A percentile compares a stretch with the other conserved stretches of the same genome.
Conservation (phyloP, 345 rosid genomes). For the Erodium maritimum region DNA sequence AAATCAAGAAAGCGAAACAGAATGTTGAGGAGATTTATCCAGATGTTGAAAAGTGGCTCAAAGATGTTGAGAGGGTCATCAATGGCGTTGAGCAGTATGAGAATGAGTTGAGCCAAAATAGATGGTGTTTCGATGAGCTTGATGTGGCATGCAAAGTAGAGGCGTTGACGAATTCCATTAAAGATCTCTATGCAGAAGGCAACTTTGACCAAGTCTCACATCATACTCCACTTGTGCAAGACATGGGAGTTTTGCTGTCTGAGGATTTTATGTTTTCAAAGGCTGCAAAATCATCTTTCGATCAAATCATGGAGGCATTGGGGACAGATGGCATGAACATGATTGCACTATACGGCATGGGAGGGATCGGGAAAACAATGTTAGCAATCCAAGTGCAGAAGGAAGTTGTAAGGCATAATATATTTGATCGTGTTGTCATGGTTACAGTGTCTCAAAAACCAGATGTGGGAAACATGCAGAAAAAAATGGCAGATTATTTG, state of each 20-base stretch:
- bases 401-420: not conserved
- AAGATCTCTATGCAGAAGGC: too few relatives aligned
- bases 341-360: conserved; percentile 5
- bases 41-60: too few relatives aligned
- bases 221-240: conserved; percentile 1
- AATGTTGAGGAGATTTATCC: too few relatives aligned
- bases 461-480: not conserved
- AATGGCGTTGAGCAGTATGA: too few relatives aligned
- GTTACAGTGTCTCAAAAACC: not conserved
- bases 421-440: not conserved
- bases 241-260: not conserved
- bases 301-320: not conserved
- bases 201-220: not conserved
- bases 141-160: too few relatives aligned
- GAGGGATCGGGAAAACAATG: conserved; percentile 4
- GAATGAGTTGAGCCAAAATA: too few relatives aligned
- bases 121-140: too few relatives aligned
- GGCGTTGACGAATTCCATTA: too few relatives aligned
- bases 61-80: too few relatives aligned
- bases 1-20: too few relatives aligned
- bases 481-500: not conserved
- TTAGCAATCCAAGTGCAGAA: not conserved
- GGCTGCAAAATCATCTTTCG: not conserved
- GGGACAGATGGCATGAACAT: not conserved
- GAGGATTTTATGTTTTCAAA: not conserved